Evolutionary conservation across 768 basidiomycete species (phyloP).

Genomic region (Hebeloma cylindrosporum): DNA sequence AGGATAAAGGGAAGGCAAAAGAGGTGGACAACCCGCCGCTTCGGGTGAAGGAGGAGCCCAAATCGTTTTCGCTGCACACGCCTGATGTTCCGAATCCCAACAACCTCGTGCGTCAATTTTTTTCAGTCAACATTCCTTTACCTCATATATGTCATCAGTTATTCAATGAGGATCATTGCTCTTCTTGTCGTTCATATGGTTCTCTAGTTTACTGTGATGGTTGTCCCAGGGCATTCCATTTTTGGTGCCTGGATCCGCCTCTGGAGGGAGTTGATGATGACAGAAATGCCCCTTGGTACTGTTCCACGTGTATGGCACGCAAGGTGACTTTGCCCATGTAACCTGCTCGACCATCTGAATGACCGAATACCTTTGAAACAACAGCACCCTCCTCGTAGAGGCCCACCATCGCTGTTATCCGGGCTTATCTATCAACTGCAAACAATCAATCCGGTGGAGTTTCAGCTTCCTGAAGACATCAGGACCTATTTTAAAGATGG

Average conservation of each 20-base stretch:
- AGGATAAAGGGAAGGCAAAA: slow-evolving; percentile 57
- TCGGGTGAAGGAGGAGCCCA: slow-evolving; percentile 55
- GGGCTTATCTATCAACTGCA: slow-evolving; percentile 73
- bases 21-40: slow-evolving; percentile 40
- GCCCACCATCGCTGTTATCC: slow-evolving; percentile 64
- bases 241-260: slow-evolving; percentile 96
- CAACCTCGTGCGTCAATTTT: slow-evolving; percentile 39
- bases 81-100: slow-evolving; percentile 47
- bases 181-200: slow-evolving; percentile 78
- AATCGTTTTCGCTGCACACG: slow-evolving; percentile 41
- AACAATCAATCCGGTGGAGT: slow-evolving; percentile 73
- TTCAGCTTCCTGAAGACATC: slow-evolving; percentile 84
- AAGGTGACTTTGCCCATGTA: slow-evolving; percentile 48
- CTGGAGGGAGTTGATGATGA: slow-evolving; percentile 80
- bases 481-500: slow-evolving; percentile 84
- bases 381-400: slow-evolving; percentile 69
- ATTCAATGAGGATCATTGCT: slow-evolving; percentile 82
- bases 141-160: slow-evolving; percentile 30
- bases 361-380: slow-evolving; percentile 21
- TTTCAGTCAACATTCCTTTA: slow-evolving; percentile 8
- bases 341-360: slow-evolving; percentile 18
- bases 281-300: slow-evolving; percentile 82
- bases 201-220: slow-evolving; percentile 96
- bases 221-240: slow-evolving; percentile 93
- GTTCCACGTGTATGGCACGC: slow-evolving; percentile 65